Percentiles rank a stretch among this genome's conserved stretches.
Conservation (phyloP, 805 yeast genomes). For the Myxozyma geophila region DNA sequence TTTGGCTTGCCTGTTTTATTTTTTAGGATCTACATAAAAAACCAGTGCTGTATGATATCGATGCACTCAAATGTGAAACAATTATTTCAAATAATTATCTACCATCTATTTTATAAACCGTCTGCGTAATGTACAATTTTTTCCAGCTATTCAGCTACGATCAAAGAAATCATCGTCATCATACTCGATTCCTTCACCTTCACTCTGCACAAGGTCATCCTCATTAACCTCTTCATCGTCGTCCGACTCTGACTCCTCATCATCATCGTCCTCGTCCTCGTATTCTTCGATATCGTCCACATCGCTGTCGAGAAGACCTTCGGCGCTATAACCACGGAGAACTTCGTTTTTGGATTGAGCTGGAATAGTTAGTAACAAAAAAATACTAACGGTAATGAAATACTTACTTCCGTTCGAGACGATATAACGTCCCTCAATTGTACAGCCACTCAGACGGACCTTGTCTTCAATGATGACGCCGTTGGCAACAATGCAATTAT, state of each 20-base stretch:
- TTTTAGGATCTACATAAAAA: neutral
- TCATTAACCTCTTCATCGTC: conserved; percentile 32
- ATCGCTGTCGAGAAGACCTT: conserved; percentile 44
- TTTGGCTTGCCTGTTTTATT: neutral
- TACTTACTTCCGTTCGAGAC: conserved; percentile 58
- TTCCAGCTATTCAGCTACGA: conserved; percentile 10
- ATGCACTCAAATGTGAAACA: neutral
- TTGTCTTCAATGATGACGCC: conserved; percentile 66
- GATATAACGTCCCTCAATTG: conserved; percentile 77
- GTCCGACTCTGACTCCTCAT: conserved; percentile 20
- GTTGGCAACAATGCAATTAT: conserved; percentile 85
- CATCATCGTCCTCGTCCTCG: conserved; percentile 28
- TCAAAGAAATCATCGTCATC: conserved; percentile 37
- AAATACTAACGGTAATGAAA: conserved; percentile 37
- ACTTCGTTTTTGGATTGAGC: conserved; percentile 47
- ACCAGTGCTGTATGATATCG: neutral
- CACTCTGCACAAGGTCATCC: conserved; percentile 28
- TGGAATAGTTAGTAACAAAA: conserved; percentile 31
- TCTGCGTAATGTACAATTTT: neutral
- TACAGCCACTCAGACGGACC: conserved; percentile 74
- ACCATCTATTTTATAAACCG: neutral
- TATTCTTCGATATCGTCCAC: conserved; percentile 39
- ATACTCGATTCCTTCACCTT: conserved; percentile 34
- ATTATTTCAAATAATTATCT: neutral
- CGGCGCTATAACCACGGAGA: conserved; percentile 47